A percentile compares a stretch with the other conserved stretches of the same genome.
phyloP scores from a whole-genome alignment of 495 filamentous ascomycete species.

The Xylaria venustula region DNA sequence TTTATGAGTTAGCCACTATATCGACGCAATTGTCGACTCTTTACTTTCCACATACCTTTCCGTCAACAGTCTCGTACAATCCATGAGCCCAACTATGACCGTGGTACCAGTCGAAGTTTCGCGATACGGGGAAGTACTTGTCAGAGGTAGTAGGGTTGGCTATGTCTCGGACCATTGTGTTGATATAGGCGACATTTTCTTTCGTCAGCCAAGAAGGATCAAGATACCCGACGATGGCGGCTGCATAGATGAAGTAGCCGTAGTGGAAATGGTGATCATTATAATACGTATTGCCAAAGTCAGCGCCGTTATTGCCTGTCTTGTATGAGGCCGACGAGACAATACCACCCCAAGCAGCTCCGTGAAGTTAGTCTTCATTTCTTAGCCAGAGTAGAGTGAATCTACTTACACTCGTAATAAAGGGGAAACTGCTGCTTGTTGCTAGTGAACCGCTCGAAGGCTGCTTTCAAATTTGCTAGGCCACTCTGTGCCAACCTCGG shows the following conservation, averaged over 20 bases:
- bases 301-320: conserved; percentile 66
- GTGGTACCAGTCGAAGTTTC: conserved; percentile 90
- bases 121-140: conserved; percentile 78
- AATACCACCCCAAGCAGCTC: conserved; percentile 75
- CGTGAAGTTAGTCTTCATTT: conserved; percentile 15
- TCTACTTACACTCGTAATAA: conserved; percentile 66
- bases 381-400: not conserved
- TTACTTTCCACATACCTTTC: conserved; percentile 51
- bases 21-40: not conserved
- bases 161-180: conserved; percentile 73
- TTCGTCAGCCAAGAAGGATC: conserved; percentile 70
- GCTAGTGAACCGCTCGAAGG: conserved; percentile 71
- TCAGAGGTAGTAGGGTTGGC: conserved; percentile 74
- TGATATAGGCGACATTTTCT: conserved; percentile 74
- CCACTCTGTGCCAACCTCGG: conserved; percentile 57
- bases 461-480: conserved; percentile 65
- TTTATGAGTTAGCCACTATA: conserved; percentile 7
- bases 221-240: conserved; percentile 78
- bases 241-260: conserved; percentile 87
- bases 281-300: conserved; percentile 84
- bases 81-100: conserved; percentile 97
- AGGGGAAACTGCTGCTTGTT: conserved; percentile 79
- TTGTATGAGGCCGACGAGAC: conserved; percentile 77
- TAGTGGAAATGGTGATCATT: conserved; percentile 97
- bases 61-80: conserved; percentile 85